Evolutionary conservation across 2,329 filamentous ascomycete species (phyloP), one percentile per base, ranked within the genome.

Genomic region (Phoma herbarum): DNA sequence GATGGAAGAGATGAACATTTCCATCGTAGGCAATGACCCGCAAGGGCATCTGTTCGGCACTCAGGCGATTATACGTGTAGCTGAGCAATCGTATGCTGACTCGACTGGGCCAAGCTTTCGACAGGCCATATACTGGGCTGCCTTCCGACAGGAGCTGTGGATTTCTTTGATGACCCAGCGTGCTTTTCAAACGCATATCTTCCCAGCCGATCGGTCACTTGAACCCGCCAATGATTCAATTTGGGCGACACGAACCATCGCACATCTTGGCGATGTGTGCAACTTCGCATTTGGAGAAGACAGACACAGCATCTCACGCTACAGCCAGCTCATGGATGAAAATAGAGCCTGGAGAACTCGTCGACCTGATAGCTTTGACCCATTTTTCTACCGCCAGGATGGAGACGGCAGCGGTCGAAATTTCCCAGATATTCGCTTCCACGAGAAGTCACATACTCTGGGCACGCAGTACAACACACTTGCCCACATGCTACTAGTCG

Each of bases 211-310:
- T 63, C 71, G 78, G 14, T 78, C 77, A 0, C 71, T 78, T 8
- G 74, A 78, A 50, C 72, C 75, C 16, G 73, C 76, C 1, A 74
- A 74, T 23, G 78, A 80, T 54, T 77, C 76, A 4, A 69, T 75
- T 7, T 80, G 78, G 78, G 77, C 78, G 18, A 79, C 78, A 31
- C 72, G 78, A 11, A 78, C 78, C 18, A 79, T 80, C 42, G 72
- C 72, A 8, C 75, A 76, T 59, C 64, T 77, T 6, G 75, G 71
- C 9, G 75, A 77, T 42, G 75, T 76, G 8, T 71, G 72, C 47
- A 75, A 76, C 23, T 76, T 76, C 45, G 73, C 68, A 0, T 76
- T 76, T 48, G 73, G 73, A 2, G 72, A 75, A 52, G 72, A 68
- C 2, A 67, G 73, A 45, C 73, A 75, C 29, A 73, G 68, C 41